Conservation (phyloP, 176 grass and related monocot genomes). For the Areca catechu region DNA sequence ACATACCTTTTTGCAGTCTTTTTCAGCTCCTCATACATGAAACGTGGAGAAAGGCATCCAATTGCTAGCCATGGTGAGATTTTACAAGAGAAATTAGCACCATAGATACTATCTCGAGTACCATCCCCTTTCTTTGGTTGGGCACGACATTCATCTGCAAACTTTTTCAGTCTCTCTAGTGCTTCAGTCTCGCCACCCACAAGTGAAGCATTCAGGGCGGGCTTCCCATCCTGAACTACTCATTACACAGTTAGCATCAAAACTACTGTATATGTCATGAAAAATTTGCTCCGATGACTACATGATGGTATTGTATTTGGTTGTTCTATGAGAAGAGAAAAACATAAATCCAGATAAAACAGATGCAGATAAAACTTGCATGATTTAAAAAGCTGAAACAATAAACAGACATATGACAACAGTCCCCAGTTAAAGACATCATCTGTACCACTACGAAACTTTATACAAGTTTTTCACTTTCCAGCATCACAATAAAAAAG, state of each 20-base stretch:
- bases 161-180: constrained; percentile 75
- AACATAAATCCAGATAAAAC: too few relatives aligned
- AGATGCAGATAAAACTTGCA: too few relatives aligned
- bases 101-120: constrained; percentile 62
- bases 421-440: too few relatives aligned
- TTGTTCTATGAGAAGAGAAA: too few relatives aligned
- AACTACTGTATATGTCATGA: not conserved
- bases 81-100: constrained; percentile 95
- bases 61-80: constrained; percentile 95
- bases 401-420: too few relatives aligned
- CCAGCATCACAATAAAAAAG: too few relatives aligned
- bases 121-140: constrained; percentile 56
- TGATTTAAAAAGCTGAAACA: too few relatives aligned
- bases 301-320: too few relatives aligned
- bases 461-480: too few relatives aligned
- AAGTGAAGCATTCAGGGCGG: constrained; percentile 41
- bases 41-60: constrained; percentile 90
- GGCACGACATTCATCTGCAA: constrained; percentile 54
- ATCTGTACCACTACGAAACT: too few relatives aligned
- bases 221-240: constrained; percentile 55
- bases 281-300: too few relatives aligned
- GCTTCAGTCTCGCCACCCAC: constrained; percentile 86
- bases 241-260: constrained; percentile 3
- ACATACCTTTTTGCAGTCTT: constrained; percentile 67
- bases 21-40: constrained; percentile 96